Conservation (phyloP, 2,329 filamentous ascomycete species). For the Ramularia endophylla region DNA sequence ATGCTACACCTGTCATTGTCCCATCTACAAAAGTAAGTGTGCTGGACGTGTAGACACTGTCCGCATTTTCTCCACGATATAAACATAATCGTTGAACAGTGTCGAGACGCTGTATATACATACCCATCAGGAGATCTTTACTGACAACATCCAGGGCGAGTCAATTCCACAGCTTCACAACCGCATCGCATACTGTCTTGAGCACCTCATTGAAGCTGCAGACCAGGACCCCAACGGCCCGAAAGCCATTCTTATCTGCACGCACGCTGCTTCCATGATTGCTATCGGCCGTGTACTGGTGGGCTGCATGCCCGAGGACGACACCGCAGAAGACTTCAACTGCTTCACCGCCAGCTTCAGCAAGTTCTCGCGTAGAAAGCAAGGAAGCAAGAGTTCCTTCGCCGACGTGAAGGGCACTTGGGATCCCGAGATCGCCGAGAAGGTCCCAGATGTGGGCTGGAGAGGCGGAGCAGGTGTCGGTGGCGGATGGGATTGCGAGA, state of each 20-base stretch:
- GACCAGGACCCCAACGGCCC: constrained; percentile 60
- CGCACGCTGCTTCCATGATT: constrained; percentile 87
- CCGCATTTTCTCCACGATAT: too few species aligned
- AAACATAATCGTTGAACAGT: too few species aligned
- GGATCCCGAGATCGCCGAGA: constrained; percentile 27
- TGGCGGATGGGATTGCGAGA: constrained; percentile 73
- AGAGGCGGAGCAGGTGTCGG: constrained; percentile 55
- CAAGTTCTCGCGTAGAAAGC: constrained; percentile 51
- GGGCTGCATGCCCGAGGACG: constrained; percentile 64
- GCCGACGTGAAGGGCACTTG: constrained; percentile 18
- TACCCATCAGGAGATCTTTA: too few species aligned
- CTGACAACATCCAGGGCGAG: constrained; percentile 60
- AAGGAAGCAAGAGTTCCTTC: constrained; percentile 8
- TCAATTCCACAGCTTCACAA: constrained; percentile 72
- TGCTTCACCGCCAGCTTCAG: constrained; percentile 80
- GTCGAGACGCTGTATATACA: too few species aligned
- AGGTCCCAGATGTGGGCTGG: constrained; percentile 48
- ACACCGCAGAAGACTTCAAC: constrained; percentile 70
- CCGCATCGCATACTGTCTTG: constrained; percentile 65
- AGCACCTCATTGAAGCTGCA: constrained; percentile 64
- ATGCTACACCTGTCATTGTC: constrained; percentile 49
- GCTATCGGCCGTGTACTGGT: constrained; percentile 78
- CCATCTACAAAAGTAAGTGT: constrained; percentile 41
- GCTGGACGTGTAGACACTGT: too few species aligned
- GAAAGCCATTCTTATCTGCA: constrained; percentile 70